Evolutionary conservation across 768 basidiomycete genomes (phyloP).

Genomic region (Leccinum disarticulatum): DNA sequence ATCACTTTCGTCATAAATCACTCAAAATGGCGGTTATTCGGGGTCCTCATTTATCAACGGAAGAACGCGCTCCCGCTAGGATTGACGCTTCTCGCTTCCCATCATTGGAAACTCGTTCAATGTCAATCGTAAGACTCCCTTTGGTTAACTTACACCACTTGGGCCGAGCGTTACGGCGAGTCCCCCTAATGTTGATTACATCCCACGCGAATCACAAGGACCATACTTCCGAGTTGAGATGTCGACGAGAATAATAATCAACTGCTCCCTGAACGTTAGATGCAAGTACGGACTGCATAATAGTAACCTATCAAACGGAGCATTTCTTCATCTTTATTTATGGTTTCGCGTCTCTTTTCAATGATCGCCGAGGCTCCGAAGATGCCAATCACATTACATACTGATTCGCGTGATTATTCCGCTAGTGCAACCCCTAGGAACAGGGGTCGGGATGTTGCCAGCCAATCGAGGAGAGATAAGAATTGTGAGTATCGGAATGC

Average conservation of each 20-base stretch:
- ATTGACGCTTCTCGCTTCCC: no score
- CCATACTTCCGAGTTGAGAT: not conserved
- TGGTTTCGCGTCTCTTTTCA: slow-evolving; percentile 1
- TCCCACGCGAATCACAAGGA: not conserved
- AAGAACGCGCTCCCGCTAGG: no score
- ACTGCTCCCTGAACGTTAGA: not conserved
- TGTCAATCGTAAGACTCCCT: no score
- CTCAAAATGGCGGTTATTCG: not conserved
- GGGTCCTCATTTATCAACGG: no score
- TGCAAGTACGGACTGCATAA: not conserved
- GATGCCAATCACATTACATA: slow-evolving; percentile 8
- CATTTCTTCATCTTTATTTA: not conserved
- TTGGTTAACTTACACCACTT: no score
- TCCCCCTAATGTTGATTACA: not conserved
- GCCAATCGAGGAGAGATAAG: not conserved
- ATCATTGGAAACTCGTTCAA: no score
- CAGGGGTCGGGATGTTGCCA: slow-evolving; percentile 5
- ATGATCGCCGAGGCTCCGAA: slow-evolving; percentile 1
- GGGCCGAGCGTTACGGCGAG: no score
- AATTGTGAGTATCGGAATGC: not conserved
- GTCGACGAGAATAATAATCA: not conserved
- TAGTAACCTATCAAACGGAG: not conserved
- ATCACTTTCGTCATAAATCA: not conserved
- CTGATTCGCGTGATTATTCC: slow-evolving; percentile 11
- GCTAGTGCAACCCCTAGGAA: slow-evolving; percentile 4